Evolutionary conservation across 2,329 filamentous ascomycete genomes (phyloP).

Genomic region (Paramyrothecium sp.): DNA sequence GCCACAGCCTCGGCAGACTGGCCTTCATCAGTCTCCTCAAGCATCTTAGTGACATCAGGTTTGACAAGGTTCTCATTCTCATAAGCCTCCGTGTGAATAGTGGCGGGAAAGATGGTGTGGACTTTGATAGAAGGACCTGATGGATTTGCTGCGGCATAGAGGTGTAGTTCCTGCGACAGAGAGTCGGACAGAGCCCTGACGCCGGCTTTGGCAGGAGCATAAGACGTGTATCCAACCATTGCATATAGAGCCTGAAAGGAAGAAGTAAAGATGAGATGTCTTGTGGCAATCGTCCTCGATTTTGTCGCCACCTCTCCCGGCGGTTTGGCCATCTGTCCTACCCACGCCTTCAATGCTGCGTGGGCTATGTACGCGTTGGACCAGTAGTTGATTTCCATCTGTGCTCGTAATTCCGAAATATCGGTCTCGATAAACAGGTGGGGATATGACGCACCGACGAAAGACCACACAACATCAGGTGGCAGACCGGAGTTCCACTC

Average conservation of each 20-base stretch:
- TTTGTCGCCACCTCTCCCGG: too few species aligned
- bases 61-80: conserved; percentile 72
- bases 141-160: not conserved
- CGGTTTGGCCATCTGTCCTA: too few species aligned
- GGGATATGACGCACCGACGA: too few species aligned
- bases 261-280: conserved; percentile 77
- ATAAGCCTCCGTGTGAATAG: conserved; percentile 70
- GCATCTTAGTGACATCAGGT: conserved; percentile 66
- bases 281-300: too few species aligned
- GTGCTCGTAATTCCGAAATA: too few species aligned
- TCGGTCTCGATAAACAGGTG: too few species aligned
- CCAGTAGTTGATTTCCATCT: too few species aligned
- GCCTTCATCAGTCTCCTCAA: conserved; percentile 68
- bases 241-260: conserved; percentile 66
- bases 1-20: not conserved
- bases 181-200: conserved; percentile 74
- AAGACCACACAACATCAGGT: too few species aligned
- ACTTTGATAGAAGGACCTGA: conserved; percentile 60
- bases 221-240: conserved; percentile 72
- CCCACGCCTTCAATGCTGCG: too few species aligned
- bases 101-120: conserved; percentile 73
- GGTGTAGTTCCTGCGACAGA: conserved; percentile 63
- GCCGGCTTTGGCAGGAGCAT: conserved; percentile 75
- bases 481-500: too few species aligned
- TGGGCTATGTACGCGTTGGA: too few species aligned